Base-by-base conservation (phyloP, 1,284 basidiomycete species). In the Rhizoctonia solani region DNA sequence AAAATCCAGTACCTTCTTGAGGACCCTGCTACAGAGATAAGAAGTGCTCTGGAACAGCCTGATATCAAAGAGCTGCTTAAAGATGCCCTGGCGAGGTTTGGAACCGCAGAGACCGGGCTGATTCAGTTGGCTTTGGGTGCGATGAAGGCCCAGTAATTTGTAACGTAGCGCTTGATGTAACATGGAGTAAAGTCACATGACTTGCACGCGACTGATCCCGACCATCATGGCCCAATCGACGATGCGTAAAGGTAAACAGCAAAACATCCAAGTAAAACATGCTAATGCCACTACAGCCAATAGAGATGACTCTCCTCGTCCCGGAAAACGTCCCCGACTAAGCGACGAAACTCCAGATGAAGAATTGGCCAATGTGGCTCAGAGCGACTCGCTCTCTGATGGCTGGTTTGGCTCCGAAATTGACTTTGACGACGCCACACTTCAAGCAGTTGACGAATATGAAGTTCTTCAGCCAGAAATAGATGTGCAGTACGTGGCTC, bases 71-170 rank as follows among this genome's bases (percentile, higher is more conserved):
- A 69, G 13, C 54, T 73, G 4, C 65, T 71, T 54, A 65, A 59
- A 23, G 70, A 72, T 52, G 73, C 73, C 14, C 49, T 73, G 34
- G 44, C 54, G 19, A 67, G 69, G 6, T 74, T 74, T 61, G 59
- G 50, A 30, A 68, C 66, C 23, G 71, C 71, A 3, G 72, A 74
- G 52, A 67, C 66, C 8, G 68, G 55, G 27, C 42, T 73, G n/a
- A 42, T 72, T 47, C 69, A 50, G 16, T 39, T 73, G 29, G 72
- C 72, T n/a, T 66, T 61, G 53, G 65, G 67, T 41, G 58, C 59
- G 30, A 34, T 70, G 55, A 53, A 41, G 54, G 8, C 23, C 16
- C 41, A n/a, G 41, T 67, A 49, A 30, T 32, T 14, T 47, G 56
- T 54, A 67, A 65, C 39, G 59, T 65, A 65, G 50, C 23, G 11